Base-by-base conservation (phyloP, 164 flowering plant genomes). In the Macadamia tetraphylla region DNA sequence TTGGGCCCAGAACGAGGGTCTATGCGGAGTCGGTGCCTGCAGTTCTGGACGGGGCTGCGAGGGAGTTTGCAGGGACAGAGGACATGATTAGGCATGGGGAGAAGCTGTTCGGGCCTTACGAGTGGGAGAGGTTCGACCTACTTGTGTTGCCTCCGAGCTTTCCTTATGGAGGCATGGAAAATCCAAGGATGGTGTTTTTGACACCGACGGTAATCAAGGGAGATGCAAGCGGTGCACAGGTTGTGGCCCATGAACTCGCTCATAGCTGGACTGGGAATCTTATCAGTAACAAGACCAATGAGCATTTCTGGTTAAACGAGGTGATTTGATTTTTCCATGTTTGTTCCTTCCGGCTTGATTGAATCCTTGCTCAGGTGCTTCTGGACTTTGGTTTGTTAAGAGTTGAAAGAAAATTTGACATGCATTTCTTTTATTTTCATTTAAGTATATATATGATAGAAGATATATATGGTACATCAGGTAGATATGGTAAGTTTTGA, bases 251-350 rank as follows among this genome's bases (percentile, higher is more conserved):
- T 68, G 97, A 94, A 80, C 93, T 94, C 56, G 98, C 97, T 3
- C 98, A 92, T 81, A 92, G 97, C 79, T 94, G 98, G 97, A 94
- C 98, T 40, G 97, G 98, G 67, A 94, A 94, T 74, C 76, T 94
- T 84, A 88, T 94, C 32, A 90, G 97, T 13, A 94, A 94, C 84
- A 90, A 83, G 81, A 94, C 73, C 29, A 94, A 92, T 69, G 97
- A 92, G n/a, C 88, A 94, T 77, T 92, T 92, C 74, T 94, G 97
- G 97, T 76, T 94, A 75, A 94, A 94, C 75, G 99, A 94, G 97
- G 99, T 94, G 78, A 9, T n/a, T 15, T 17, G 18, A 60, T 51
- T 62, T 42, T 29, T 0, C 11, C 23, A 23, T 40, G 30, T 46
- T 29, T 53, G 1, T 52, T 23, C 23, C 42, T 57, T 46, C 18